Base-by-base conservation (phyloP, 208 protist genomes). In the Kentomonas sorsogonicus region DNA sequence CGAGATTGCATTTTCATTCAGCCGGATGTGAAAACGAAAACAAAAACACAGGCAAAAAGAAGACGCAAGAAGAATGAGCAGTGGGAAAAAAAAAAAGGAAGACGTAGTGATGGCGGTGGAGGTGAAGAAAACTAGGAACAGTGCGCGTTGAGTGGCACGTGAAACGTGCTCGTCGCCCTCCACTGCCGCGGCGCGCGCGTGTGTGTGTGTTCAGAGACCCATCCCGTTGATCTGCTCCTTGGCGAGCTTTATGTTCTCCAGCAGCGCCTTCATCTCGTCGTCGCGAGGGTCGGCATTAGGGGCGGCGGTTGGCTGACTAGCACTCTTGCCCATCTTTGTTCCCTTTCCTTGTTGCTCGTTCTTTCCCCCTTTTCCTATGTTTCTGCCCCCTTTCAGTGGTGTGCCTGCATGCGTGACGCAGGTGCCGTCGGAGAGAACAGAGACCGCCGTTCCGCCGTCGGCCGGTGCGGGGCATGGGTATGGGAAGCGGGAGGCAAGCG, bases 331-430 rank as follows among this genome's bases (percentile, higher is more conserved):
- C 18, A n/a, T 16, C 41, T 25, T 13, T 11, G 6, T 50, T 5
- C 44, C 13, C 11, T 5, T 13, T 50, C 9, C 25, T 11, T 5
- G 9, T 16, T 6, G 44, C 25, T 50, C 13, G 44, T 18, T 13
- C 16, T 11, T 39, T n/a, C 7, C 41, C 23, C 20, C 41, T 34
- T 30, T 59, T n/a, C n/a, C n/a, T n/a, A n/a, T n/a, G n/a, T n/a
- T n/a, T n/a, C n/a, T n/a, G n/a, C n/a, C n/a, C n/a, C n/a, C n/a
- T n/a, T n/a, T n/a, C n/a, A n/a, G n/a, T n/a, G n/a, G n/a, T n/a
- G n/a, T n/a, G n/a, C n/a, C n/a, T n/a, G n/a, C n/a, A n/a, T 94
- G 91, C n/a, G 86, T 91, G 13, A 86, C 83, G 33, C 79, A 90
- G 11, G 66, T 69, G 52, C 86, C 83, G 63, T 85, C 69, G 31